Evolutionary conservation across 495 filamentous ascomycete genomes (phyloP).

Genomic region (Penicillium subrubescens): DNA sequence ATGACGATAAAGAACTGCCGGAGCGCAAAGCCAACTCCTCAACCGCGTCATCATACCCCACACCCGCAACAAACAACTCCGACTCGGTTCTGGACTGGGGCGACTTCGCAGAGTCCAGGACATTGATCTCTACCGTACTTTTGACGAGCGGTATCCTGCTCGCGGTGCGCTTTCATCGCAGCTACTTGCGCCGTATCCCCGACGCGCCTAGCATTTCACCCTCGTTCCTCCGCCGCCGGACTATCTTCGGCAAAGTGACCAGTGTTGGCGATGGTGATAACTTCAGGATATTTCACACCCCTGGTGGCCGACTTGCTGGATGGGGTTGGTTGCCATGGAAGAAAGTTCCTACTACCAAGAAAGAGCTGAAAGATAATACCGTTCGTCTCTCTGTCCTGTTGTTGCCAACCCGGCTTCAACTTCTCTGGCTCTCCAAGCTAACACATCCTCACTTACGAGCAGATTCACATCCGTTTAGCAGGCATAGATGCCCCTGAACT

Average conservation of each 20-base stretch:
- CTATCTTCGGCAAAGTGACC: constrained; percentile 81
- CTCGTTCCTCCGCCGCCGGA: constrained; percentile 65
- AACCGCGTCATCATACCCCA: constrained; percentile 16
- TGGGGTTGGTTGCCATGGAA: constrained; percentile 89
- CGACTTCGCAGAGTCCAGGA: constrained; percentile 66
- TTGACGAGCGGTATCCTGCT: constrained; percentile 67
- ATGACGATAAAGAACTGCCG: constrained; percentile 28
- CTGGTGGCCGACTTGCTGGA: constrained; percentile 79
- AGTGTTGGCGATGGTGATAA: constrained; percentile 96
- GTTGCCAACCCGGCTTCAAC: background rate
- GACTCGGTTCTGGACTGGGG: constrained; percentile 55
- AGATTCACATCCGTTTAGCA: constrained; percentile 83
- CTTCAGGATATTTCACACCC: constrained; percentile 91
- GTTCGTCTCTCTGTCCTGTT: constrained; percentile 49
- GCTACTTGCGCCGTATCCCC: constrained; percentile 81
- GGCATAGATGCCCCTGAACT: constrained; percentile 92
- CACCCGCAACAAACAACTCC: constrained; percentile 19
- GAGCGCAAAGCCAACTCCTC: constrained; percentile 9
- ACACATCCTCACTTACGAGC: background rate
- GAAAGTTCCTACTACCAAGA: constrained; percentile 65
- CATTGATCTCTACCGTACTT: constrained; percentile 66
- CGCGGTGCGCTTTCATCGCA: constrained; percentile 52
- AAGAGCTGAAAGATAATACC: constrained; percentile 73
- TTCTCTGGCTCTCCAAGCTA: background rate
- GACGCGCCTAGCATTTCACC: constrained; percentile 70